Conservation (phyloP, 371 early-diverging fungal genomes). For the Fennellomyces sp. region DNA sequence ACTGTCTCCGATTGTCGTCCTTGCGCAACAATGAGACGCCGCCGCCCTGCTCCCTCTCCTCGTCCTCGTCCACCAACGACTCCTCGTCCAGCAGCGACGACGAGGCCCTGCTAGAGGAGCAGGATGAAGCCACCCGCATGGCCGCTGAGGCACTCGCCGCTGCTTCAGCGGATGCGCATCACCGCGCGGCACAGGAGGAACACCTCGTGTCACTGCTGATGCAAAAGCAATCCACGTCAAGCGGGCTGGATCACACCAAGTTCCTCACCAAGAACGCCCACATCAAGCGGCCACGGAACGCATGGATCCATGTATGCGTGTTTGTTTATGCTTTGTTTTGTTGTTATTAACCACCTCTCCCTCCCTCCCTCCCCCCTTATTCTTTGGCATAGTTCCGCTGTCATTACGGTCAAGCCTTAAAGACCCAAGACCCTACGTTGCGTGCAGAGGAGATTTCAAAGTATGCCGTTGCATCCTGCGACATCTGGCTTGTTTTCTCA, state of each 20-base stretch:
- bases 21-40: conserved; percentile 11
- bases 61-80: conserved; percentile 12
- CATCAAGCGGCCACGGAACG: conserved; percentile 43
- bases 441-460: conserved; percentile 44
- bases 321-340: background rate
- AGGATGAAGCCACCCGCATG: conserved; percentile 13
- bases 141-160: conserved; percentile 13
- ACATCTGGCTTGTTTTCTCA: background rate
- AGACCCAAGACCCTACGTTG: conserved; percentile 37
- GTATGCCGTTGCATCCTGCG: conserved; percentile 19
- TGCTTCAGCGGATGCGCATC: conserved; percentile 15
- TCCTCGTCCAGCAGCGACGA: conserved; percentile 2
- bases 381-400: conserved; percentile 29
- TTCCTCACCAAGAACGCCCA: conserved; percentile 41
- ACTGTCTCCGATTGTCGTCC: conserved; percentile 18
- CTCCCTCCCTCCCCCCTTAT: too few species aligned
- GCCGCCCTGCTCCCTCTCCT: conserved; percentile 11
- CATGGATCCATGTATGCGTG: conserved; percentile 39
- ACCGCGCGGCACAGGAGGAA: conserved; percentile 8
- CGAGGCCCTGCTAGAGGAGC: conserved; percentile 11
- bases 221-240: conserved; percentile 7
- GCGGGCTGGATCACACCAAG: conserved; percentile 28
- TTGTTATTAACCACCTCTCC: too few species aligned
- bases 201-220: conserved; percentile 13
- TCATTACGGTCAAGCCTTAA: conserved; percentile 42